Evolutionary conservation across 2,329 filamentous ascomycete species (phyloP), one percentile per base, ranked within the genome.

Genomic region (Cladosporium sp.): DNA sequence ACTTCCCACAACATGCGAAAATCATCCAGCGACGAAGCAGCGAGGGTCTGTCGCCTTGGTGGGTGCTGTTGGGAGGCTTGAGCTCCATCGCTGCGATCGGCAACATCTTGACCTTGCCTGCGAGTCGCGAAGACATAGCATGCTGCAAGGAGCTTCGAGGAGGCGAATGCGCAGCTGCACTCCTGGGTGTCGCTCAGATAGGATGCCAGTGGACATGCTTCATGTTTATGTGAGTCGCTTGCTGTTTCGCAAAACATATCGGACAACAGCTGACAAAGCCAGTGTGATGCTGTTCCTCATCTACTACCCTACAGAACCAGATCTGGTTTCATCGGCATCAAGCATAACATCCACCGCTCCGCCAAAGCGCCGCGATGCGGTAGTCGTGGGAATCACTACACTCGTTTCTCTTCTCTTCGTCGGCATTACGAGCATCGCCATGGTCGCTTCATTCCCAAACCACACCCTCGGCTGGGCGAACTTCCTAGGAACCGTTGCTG

Each of bases 11-110:
- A 67, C 92, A 97, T 70, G 80, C 86, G 67, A 89, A 93, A 62
- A 97, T 98, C 70, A 88, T 95, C 59, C 76, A 80, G 35, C 82
- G 90, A 49, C 82, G 84, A 54, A 93, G 88, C 12, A 94, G 92
- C 18, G 92, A 95, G 67, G 93, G 93, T 55, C 91, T 98, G 55
- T 96, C 91, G 25, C 92, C 93, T 7, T 93, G 92, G 69, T 98
- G 95, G 65, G 84, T 98, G 56, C 80, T 97, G 2, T 82, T 98
- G n/a, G 93, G 93, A 53, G 88, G 87, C 20, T 92, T 92, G 1
- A 94, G 89, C 7, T 60, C 95, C 87, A 45, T 88, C 41, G 85
- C 88, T 22, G 86, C 88, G 20, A 89, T 98, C 62, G 88, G 88
- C 56, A 97, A 97, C 65, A 96, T 98, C 64, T 74, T 97, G 47